Evolutionary conservation across 805 yeast species (phyloP).

Genomic region (Lipomyces spencermartinsiae): DNA sequence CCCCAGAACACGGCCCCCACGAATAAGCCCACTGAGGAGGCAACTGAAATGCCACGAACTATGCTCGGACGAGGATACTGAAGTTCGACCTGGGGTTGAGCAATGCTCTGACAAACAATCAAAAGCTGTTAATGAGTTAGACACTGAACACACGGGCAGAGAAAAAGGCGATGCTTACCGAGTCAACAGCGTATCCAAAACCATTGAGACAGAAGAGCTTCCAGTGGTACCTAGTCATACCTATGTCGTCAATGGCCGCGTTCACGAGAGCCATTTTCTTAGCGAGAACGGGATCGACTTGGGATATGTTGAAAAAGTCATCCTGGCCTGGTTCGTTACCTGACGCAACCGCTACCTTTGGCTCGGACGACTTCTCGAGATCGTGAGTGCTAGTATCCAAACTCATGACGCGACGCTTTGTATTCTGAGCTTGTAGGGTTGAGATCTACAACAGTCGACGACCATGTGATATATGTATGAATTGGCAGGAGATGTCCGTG

Average conservation of each 20-base stretch:
- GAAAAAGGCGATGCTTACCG: conserved; percentile 39
- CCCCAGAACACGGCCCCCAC: conserved; percentile 65
- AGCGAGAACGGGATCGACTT: conserved; percentile 15
- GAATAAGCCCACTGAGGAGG: conserved; percentile 59
- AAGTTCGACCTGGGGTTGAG: conserved; percentile 8
- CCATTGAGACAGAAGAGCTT: conserved; percentile 60
- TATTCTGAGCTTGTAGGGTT: too few species aligned
- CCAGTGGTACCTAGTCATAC: conserved; percentile 63
- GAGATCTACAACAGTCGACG: too few species aligned
- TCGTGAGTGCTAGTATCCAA: background rate
- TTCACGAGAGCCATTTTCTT: conserved; percentile 25
- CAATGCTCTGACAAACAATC: conserved; percentile 37
- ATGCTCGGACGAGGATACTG: conserved; percentile 8
- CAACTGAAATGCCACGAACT: conserved; percentile 55
- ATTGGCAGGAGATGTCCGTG: too few species aligned
- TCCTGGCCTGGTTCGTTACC: background rate
- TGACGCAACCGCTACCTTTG: background rate
- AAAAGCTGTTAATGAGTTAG: conserved; percentile 45
- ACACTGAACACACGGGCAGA: background rate
- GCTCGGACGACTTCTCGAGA: conserved; percentile 6
- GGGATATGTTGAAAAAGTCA: background rate
- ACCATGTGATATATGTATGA: too few species aligned
- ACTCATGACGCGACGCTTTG: background rate
- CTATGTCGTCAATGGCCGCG: conserved; percentile 62
- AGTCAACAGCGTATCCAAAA: conserved; percentile 62